Percentiles rank a stretch among this genome's conserved stretches.
phyloP scores from a whole-genome alignment of 2,329 filamentous ascomycete species.

The Microdochium nivale region DNA sequence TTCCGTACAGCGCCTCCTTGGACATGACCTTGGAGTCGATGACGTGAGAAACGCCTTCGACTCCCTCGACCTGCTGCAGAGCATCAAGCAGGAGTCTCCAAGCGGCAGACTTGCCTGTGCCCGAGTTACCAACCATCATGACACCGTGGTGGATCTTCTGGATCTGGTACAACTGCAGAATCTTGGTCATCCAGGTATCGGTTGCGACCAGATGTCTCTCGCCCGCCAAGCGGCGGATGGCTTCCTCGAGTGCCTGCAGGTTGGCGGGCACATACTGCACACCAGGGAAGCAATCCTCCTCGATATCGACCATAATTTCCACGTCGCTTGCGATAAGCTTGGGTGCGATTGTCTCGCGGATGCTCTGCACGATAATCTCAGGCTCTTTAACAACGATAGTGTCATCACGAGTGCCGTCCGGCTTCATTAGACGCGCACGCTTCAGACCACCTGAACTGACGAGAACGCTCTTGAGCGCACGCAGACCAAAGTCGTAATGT shows the following conservation, averaged over 20 bases:
- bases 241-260: constrained; percentile 67
- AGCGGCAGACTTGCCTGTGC: constrained; percentile 91
- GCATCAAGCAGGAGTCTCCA: constrained; percentile 92
- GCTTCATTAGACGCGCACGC: constrained; percentile 62
- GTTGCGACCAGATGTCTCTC: constrained; percentile 85
- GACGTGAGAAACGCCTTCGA: constrained; percentile 92
- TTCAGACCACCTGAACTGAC: constrained; percentile 97
- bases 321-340: constrained; percentile 94
- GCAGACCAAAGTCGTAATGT: constrained; percentile 97
- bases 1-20: constrained; percentile 95
- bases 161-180: constrained; percentile 95
- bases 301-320: constrained; percentile 76
- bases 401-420: constrained; percentile 47
- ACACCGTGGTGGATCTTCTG: constrained; percentile 98
- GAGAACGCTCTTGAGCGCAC: constrained; percentile 95
- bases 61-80: constrained; percentile 78
- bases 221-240: constrained; percentile 73
- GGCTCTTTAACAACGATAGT: constrained; percentile 71
- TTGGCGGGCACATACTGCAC: constrained; percentile 89
- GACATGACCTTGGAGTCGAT: constrained; percentile 99
- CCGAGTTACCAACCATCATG: constrained; percentile 99
- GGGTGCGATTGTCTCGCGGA: constrained; percentile 95
- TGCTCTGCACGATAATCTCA: constrained; percentile 96
- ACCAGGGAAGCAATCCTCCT: constrained; percentile 80
- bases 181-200: constrained; percentile 95